Evolutionary conservation across 2,329 filamentous ascomycete species (phyloP).

Genomic region (Colletotrichum zoysiae): DNA sequence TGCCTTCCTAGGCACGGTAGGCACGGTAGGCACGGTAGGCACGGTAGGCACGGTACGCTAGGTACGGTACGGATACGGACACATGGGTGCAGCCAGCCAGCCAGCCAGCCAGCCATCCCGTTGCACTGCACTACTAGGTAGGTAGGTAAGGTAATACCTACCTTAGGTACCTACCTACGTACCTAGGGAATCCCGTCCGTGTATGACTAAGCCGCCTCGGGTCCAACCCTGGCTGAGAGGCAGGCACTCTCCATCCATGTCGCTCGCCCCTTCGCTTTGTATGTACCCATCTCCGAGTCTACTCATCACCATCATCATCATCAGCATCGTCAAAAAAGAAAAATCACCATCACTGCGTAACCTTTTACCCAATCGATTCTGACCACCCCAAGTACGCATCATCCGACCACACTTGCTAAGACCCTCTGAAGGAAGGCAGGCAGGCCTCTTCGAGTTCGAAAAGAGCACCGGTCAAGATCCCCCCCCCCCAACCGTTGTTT

Average conservation of each 20-base stretch:
- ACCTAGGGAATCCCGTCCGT: background rate
- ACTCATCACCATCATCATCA: constrained; percentile 5
- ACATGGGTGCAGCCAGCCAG: no score
- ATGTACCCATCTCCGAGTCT: background rate
- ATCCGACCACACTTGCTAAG: constrained; percentile 7
- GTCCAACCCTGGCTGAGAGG: background rate
- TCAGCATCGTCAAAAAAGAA: background rate
- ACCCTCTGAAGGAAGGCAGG: background rate
- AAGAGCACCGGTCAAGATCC: constrained; percentile 9
- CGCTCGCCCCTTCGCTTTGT: constrained; percentile 3
- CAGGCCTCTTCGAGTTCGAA: background rate
- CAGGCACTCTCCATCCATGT: background rate
- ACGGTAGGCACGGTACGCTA: no score
- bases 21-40: no score
- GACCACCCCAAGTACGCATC: constrained; percentile 12
- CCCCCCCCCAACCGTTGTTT: constrained; percentile 1
- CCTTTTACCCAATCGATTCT: background rate
- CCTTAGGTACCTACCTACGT: background rate
- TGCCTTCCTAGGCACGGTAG: no score
- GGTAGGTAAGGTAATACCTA: no score
- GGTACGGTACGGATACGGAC: no score
- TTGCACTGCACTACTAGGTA: no score
- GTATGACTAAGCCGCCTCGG: constrained; percentile 1
- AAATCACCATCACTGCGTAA: background rate
- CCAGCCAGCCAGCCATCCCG: no score